Evolutionary conservation across 768 basidiomycete species (phyloP).

Genomic region (Leccinum rimulosum): DNA sequence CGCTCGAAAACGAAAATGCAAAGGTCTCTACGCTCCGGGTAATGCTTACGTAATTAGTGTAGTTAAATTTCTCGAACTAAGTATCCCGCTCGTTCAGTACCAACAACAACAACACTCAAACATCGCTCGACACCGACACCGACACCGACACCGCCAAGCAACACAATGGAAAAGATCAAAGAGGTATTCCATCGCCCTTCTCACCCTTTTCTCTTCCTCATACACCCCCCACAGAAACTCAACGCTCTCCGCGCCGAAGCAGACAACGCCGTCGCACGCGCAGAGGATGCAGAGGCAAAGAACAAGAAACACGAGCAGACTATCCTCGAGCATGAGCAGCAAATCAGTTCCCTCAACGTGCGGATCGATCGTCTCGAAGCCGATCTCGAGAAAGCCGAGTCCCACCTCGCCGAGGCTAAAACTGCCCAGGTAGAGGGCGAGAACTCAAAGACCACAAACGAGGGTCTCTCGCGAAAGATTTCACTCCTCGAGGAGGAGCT

Average conservation of each 20-base stretch:
- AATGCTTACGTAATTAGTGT: too few species aligned
- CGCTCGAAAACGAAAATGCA: too few species aligned
- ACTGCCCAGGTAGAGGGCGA: constrained; percentile 63
- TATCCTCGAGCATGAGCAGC: constrained; percentile 81
- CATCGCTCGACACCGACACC: constrained; percentile 9
- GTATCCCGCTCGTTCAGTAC: constrained; percentile 13
- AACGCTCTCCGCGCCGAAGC: constrained; percentile 77
- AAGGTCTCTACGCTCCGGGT: too few species aligned
- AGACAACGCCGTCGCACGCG: constrained; percentile 75
- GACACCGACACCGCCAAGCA: constrained; percentile 9
- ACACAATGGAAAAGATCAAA: constrained; percentile 48
- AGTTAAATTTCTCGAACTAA: too few species aligned
- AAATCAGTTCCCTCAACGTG: constrained; percentile 75
- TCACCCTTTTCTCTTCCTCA: neutral
- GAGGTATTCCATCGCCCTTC: constrained; percentile 30
- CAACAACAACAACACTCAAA: constrained; percentile 3
- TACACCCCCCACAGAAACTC: constrained; percentile 56
- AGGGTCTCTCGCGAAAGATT: constrained; percentile 78
- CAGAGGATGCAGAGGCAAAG: constrained; percentile 83
- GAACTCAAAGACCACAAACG: constrained; percentile 64
- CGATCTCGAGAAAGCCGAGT: constrained; percentile 71
- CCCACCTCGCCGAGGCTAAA: constrained; percentile 65
- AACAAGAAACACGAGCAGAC: constrained; percentile 74
- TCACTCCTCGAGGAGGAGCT: constrained; percentile 93
- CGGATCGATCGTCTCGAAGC: constrained; percentile 61